Evolutionary conservation across 1,284 basidiomycete species (phyloP), one percentile per base, ranked within the genome.

Genomic region (Vanrija sp.): DNA sequence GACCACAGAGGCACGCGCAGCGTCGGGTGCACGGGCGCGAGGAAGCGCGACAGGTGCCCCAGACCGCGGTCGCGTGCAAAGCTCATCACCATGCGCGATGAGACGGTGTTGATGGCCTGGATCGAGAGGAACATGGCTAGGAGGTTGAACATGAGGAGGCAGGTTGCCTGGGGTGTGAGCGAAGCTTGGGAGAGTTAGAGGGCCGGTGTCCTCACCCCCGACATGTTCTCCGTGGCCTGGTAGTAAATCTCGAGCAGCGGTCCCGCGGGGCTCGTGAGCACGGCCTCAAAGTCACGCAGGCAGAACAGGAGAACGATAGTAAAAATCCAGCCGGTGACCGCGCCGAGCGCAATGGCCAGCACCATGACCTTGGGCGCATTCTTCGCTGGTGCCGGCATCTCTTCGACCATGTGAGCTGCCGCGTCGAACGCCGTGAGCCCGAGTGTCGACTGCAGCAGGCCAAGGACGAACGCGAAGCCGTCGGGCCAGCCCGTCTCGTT

Each of bases 41-140:
- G 83, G 54, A 78, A 71, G 3, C 51, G 50, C 34, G 82, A 80
- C 58, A 85, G 80, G 1, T 82, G 85, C 25, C 57, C 63, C 19
- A 87, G 78, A 3, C 84, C 85, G 55, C 79, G 78, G 73, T 88
- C 87, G 1, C 86, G 80, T 0, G 86, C 84, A 61, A 88, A 87
- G 34, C 83, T 81, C 78, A 84, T 84, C 4, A 83, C 83, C 63
- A 85, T 83, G 9, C 86, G 81, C 1, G 84, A 85, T 10, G 83
- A 81, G 3, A 83, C 83, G 49, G 83, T 84, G 58, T 81, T 81
- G 62, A 85, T 82, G 18, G 83, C 69, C 52, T 63, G 61, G 21
- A 58, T 55, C 16, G 62, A 58, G 40, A 65, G 63, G 38, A 64
- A 65, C 77, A 79, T 77, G 18, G 65, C 66, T 18, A 66, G 52